Base-by-base conservation (phyloP, 106 monocot species). In the Ottelia alismoides region DNA sequence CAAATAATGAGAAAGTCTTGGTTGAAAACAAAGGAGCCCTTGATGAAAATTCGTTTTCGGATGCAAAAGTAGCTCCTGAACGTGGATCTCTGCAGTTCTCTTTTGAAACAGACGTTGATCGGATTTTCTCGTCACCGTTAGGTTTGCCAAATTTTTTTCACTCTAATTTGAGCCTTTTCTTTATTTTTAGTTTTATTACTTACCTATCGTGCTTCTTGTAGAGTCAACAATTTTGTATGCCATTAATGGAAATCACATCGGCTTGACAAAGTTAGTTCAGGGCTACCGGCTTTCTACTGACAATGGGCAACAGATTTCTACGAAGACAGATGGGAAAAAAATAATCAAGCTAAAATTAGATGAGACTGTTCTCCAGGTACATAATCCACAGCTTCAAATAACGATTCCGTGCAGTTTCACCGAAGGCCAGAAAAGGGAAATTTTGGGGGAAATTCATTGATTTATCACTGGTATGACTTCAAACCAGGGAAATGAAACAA, bases 221-320 rank as follows among this genome's bases (percentile, higher is more conserved):
- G 96, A 98, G 31, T 85, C 96, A 52, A 90, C 85, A 55, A 70
- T 89, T 22, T 65, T 98, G 65, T 98, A 90, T 77, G 64, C 67
- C 50, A 82, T 90, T 65, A 68, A 76, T 72, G 96, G 89, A 53
- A 82, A 85, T 45, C 85, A 85, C 50, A 74, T 82, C 60, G 75
- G 79, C 32, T 53, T 90, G 54, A 81, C 82, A 11, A 98, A 90
- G 43, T 69, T 98, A 31, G 73, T 98, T 57, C 81, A 79, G 12
- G 73, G 76, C 63, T 89, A 88, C 25, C 62, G 58, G 26, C 71
- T 85, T 28, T 82, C 89, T 46, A 65, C 71, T 65, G 78, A 83
- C 61, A 74, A 76, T 70, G 76, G 76, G 20, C 74, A 65, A 30
- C 71, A 62, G 62, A 90, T 90, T 60, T 70, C 82, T 22, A 90